Conservation (phyloP, 2,329 filamentous ascomycete species). For the Alternaria sp. region DNA sequence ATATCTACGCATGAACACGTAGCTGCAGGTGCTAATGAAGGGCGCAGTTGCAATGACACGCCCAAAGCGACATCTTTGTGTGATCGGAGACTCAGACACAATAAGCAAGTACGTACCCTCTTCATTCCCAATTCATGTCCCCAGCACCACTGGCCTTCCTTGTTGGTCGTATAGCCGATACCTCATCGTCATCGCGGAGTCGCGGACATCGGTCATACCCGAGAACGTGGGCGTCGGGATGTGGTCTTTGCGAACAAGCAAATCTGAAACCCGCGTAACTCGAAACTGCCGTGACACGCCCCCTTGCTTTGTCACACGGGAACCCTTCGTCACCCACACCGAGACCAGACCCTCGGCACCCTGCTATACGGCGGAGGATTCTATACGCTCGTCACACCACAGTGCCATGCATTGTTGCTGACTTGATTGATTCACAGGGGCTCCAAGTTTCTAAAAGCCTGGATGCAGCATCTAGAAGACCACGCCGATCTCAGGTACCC, state of each 20-base stretch:
- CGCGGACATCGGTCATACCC: conserved; percentile 1
- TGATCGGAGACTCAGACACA: conserved; percentile 94
- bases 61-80: conserved; percentile 84
- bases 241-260: conserved; percentile 12
- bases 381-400: conserved; percentile 11
- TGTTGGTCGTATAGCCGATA: conserved; percentile 1
- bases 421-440: conserved; percentile 62
- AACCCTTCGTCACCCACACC: neutral
- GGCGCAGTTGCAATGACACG: conserved; percentile 90
- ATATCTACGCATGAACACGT: neutral
- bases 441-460: conserved; percentile 81
- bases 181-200: neutral
- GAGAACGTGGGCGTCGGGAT: conserved; percentile 17
- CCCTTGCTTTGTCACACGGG: conserved; percentile 11
- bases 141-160: neutral
- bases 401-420: conserved; percentile 15
- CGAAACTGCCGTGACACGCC: conserved; percentile 26
- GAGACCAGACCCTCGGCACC: neutral
- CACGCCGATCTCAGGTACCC: conserved; percentile 90
- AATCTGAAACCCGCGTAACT: conserved; percentile 5
- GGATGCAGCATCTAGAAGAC: conserved; percentile 92
- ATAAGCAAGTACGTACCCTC: conserved; percentile 73
- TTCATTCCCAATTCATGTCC: conserved; percentile 4
- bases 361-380: neutral
- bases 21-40: conserved; percentile 8